Evolutionary conservation across 2,329 filamentous ascomycete species (phyloP).

Genomic region (Trichoderma atrobrunneum): DNA sequence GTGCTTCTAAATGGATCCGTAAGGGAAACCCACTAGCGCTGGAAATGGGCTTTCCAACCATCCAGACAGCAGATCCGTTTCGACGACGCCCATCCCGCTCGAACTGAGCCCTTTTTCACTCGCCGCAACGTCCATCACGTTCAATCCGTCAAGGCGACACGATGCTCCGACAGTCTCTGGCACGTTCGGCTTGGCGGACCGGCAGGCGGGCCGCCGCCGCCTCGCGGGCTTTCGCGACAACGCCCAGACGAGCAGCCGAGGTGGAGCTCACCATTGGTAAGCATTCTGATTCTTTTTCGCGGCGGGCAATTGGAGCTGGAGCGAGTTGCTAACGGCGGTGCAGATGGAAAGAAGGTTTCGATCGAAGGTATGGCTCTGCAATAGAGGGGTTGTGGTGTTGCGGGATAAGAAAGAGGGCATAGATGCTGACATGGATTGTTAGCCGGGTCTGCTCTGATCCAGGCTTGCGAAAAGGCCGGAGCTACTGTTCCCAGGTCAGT

Average conservation of each 20-base stretch:
- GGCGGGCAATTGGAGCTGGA: constrained; percentile 31
- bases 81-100: constrained; percentile 36
- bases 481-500: constrained; percentile 77
- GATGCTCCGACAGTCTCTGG: constrained; percentile 67
- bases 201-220: constrained; percentile 57
- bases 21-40: constrained; percentile 20
- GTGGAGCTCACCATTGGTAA: constrained; percentile 94
- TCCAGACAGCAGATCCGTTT: constrained; percentile 38
- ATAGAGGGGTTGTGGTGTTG: constrained; percentile 20
- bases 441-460: constrained; percentile 96
- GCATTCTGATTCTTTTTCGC: constrained; percentile 24
- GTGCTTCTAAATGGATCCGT: constrained; percentile 44
- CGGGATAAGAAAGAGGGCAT: constrained; percentile 2
- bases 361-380: constrained; percentile 72
- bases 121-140: constrained; percentile 39
- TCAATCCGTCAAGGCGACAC: constrained; percentile 57
- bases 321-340: constrained; percentile 32
- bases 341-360: constrained; percentile 96
- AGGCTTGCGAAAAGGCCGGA: constrained; percentile 98
- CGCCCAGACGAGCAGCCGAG: constrained; percentile 75
- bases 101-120: constrained; percentile 36
- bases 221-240: constrained; percentile 79
- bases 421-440: constrained; percentile 39
- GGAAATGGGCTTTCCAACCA: constrained; percentile 23
- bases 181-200: constrained; percentile 66